Base-by-base conservation (phyloP, 768 basidiomycete genomes). In the Trametes maxima region DNA sequence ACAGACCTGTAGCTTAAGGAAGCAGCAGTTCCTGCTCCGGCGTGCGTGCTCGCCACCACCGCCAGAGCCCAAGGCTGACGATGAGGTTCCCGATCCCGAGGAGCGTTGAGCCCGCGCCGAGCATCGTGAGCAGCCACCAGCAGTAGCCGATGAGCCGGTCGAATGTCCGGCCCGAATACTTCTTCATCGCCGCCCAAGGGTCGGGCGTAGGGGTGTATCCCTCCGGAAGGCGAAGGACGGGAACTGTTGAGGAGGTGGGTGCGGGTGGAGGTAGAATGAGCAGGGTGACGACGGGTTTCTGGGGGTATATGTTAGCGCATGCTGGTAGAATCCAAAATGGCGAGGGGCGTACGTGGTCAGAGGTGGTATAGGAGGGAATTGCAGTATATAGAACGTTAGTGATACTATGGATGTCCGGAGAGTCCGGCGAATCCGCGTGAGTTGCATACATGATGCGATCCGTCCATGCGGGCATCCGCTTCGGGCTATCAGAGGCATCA, bases 371-470 rank as follows among this genome's bases (percentile, higher is more conserved):
- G 0, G 89, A 86, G 14, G 89, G 90, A 63, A 94, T 81, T 39
- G 86, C 85, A 1, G 90, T 90, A 71, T 95, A 95, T 50, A 92
- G 70, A 19, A 91, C 59, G 62, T 88, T 90, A 3, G 72, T 80
- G 62, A 90, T 85, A 59, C 80, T 69, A 1, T 88, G 85, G 39
- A 76, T 68, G 11, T 82, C 77, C 8, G 79, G 78, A 7, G 73
- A 73, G 58, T 81, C 78, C 1, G 84, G 83, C 2, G 81, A 82
- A 71, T 92, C 91, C 21, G 81, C 81, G 69, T 86, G 78, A 5
- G 91, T 92, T 13, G 91, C 81, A 69, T 94, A 97, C 69, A 98
- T 77, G 45, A 98, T 83, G 46, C 96, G 83, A 74, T 98, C 96
- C 28, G 95, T 97, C 91, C 94, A 98, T 21, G 94, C 86, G 0